These are phyloP conservation scores for Articulospora tetracladia DNA, from an alignment of 495 filamentous ascomycete genomes.

Conservation along the genomic window DNA sequence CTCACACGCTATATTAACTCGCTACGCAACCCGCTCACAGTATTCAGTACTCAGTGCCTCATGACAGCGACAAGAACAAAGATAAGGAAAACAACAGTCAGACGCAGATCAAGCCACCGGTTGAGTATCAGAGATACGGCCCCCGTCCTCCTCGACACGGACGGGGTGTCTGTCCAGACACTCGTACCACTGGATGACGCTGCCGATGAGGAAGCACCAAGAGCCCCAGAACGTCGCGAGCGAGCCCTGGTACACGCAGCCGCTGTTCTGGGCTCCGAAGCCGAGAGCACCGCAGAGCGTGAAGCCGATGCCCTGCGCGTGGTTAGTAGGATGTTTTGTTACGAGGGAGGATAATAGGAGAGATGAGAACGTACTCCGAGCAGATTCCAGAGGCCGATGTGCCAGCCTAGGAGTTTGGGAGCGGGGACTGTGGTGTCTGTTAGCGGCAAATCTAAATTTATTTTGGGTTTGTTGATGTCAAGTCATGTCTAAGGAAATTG, in stretches of 20 bases:
- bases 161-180: conserved; percentile 58
- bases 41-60: too few species aligned
- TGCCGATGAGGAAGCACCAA: conserved; percentile 67
- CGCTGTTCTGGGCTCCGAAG: conserved; percentile 40
- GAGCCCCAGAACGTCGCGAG: conserved; percentile 65
- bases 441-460: too few species aligned
- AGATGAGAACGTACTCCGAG: conserved; percentile 28
- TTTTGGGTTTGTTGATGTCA: too few species aligned
- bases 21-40: too few species aligned
- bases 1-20: too few species aligned
- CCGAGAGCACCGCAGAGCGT: conserved; percentile 65
- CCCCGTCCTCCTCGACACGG: conserved; percentile 29
- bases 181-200: conserved; percentile 62
- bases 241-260: conserved; percentile 51
- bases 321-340: background rate
- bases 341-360: background rate
- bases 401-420: conserved; percentile 51
- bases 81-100: background rate
- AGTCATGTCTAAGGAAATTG: too few species aligned
- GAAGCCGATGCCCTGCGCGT: conserved; percentile 56
- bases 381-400: conserved; percentile 41
- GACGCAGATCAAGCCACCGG: background rate
- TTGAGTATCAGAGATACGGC: conserved; percentile 7
- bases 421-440: too few species aligned
- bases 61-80: too few species aligned